phyloP scores from a whole-genome alignment of 164 flowering plant genomes.

The Dillenia turbinata region DNA sequence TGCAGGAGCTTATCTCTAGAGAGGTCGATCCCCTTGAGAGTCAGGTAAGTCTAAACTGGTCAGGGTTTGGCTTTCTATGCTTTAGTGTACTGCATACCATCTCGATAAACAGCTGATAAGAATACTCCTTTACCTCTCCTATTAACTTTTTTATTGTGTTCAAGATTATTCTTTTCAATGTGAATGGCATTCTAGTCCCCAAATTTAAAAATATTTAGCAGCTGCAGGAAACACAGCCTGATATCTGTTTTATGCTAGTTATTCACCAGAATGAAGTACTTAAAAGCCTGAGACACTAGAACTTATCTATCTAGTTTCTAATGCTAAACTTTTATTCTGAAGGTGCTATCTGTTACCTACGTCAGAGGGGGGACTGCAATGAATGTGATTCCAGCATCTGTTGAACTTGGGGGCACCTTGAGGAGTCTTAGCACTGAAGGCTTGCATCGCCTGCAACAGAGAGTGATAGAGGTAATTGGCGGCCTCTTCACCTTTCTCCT shows the following conservation, averaged over 20 bases:
- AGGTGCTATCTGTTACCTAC: conserved; percentile 86
- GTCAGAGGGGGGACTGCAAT: conserved; percentile 51
- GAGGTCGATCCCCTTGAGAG: conserved; percentile 73
- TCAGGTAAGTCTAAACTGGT: conserved; percentile 35
- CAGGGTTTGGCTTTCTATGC: too few relatives aligned
- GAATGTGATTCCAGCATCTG: conserved; percentile 50
- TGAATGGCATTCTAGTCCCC: too few relatives aligned
- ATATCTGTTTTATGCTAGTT: neutral
- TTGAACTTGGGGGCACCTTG: conserved; percentile 75
- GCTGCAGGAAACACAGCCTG: neutral
- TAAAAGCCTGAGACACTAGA: neutral
- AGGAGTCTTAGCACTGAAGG: conserved; percentile 86
- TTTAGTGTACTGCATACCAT: too few relatives aligned
- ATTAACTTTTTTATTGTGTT: too few relatives aligned
- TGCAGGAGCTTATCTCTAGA: conserved; percentile 78
- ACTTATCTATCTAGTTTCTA: conserved; percentile 6
- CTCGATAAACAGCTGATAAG: too few relatives aligned
- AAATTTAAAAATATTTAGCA: too few relatives aligned
- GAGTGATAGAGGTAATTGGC: conserved; percentile 65
- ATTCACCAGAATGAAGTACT: neutral
- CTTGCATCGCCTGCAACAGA: conserved; percentile 41
- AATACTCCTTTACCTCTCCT: too few relatives aligned
- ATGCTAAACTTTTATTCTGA: conserved; percentile 11
- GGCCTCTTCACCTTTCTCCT: neutral
- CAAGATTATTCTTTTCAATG: too few relatives aligned